Conservation (phyloP, 2,329 filamentous ascomycete species). For the Diaporthe sp. region DNA sequence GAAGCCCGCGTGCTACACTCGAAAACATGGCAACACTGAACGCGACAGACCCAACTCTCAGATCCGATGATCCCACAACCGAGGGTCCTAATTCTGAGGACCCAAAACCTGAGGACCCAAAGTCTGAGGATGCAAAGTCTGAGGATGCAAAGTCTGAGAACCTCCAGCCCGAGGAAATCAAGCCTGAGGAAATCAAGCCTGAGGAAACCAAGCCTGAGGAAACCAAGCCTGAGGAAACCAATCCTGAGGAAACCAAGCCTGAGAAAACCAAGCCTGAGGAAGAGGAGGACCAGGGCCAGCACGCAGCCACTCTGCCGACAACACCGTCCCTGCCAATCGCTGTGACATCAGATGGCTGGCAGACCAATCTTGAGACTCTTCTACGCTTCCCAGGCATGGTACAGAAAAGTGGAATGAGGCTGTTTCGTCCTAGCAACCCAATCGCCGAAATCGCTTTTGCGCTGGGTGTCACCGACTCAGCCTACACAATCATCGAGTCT, state of each 20-base stretch:
- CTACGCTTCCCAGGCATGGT: conserved; percentile 8
- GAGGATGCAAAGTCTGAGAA: not conserved
- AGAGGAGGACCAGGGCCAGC: not conserved
- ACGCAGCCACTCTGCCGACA: too few relatives aligned
- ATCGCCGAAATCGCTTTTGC: not conserved
- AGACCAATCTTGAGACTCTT: not conserved
- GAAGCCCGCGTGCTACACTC: not conserved
- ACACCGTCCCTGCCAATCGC: not conserved
- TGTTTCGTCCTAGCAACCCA: not conserved
- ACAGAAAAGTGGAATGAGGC: not conserved
- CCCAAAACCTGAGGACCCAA: not conserved
- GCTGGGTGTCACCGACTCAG: not conserved
- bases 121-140: not conserved
- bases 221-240: not conserved
- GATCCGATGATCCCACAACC: too few relatives aligned
- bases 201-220: not conserved
- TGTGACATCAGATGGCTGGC: not conserved
- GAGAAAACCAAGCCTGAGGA: not conserved
- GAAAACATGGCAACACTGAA: not conserved
- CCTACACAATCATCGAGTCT: not conserved
- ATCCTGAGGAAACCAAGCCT: not conserved
- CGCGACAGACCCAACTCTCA: not conserved
- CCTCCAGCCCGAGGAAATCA: not conserved
- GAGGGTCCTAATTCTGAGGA: not conserved
- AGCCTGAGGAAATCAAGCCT: too few relatives aligned